Evolutionary conservation across 1,284 basidiomycete genomes (phyloP).

Genomic region (Farysia itapuensis): DNA sequence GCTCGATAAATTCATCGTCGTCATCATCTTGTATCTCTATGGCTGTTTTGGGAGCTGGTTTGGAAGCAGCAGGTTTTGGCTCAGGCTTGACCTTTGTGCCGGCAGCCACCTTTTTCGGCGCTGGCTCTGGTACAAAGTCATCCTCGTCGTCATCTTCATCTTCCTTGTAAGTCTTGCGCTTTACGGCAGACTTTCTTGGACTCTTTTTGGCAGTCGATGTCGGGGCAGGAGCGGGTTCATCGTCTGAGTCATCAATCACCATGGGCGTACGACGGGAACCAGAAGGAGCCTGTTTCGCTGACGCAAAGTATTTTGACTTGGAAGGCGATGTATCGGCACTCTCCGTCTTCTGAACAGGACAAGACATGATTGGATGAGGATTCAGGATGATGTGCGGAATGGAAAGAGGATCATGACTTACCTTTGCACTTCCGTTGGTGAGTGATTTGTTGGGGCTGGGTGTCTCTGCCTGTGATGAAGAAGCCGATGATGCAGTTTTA

Average conservation of each 20-base stretch:
- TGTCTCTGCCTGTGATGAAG: too few species aligned
- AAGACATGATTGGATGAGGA: too few species aligned
- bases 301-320: too few species aligned
- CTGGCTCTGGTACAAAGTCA: constrained; percentile 40
- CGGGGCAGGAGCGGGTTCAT: constrained; percentile 2
- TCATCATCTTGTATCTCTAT: background rate
- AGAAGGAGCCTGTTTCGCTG: too few species aligned
- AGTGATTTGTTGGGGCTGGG: constrained; percentile 1
- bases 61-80: constrained; percentile 4
- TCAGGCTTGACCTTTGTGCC: constrained; percentile 8
- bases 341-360: too few species aligned
- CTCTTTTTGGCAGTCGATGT: background rate
- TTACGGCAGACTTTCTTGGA: constrained; percentile 13
- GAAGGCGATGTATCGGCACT: too few species aligned
- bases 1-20: background rate
- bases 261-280: too few species aligned
- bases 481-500: too few species aligned
- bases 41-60: background rate
- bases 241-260: constrained; percentile 33
- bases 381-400: too few species aligned
- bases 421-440: background rate
- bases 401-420: too few species aligned
- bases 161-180: constrained; percentile 16
- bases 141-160: constrained; percentile 31
- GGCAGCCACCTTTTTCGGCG: constrained; percentile 33